Base-by-base conservation (phyloP, 768 basidiomycete species). In the Lactarius vividus region DNA sequence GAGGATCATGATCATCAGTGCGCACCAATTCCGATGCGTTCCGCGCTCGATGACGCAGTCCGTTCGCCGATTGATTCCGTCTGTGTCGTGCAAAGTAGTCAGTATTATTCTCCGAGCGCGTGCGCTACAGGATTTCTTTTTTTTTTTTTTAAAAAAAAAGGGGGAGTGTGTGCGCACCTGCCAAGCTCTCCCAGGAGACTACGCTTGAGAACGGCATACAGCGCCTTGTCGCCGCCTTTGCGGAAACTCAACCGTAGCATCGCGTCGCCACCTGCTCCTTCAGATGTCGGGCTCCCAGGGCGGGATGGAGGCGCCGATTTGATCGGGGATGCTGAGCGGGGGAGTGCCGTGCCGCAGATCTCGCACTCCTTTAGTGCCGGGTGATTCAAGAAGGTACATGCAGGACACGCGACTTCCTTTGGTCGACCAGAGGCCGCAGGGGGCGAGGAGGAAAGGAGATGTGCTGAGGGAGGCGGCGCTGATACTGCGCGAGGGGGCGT, bases 371-470 rank as follows among this genome's bases (percentile, higher is more conserved):
- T 75, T 62, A 95, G 79, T 1, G 84, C 88, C 0, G 86, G 85
- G 66, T 91, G 88, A 76, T 99, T 99, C 15, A 96, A 79, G 74
- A 96, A 99, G 1, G 96, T 98, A 74, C 97, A 99, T 1, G 87
- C 87, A 1, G 88, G 83, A 75, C 96, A 99, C 16, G 89, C 77
- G 53, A 90, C 79, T 39, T 82, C 74, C 2, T 76, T 75, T 15
- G 71, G 59, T 2, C 70, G 69, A 59, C 61, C 31, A 0, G 79
- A 75, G 1, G 83, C 80, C 1, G 82, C 65, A 23, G 80, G 79
- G 26, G 83, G 76, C 3, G 79, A 80, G 26, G 75, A 69, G 31
- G 78, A 76, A 31, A 78, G 76, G 37, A 80, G 74, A 37, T 79
- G 79, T 52, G 79, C 31, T 7, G 57, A 55, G 15, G 63, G 44